Evolutionary conservation across 73 alveolate genomes (phyloP).

Genomic region (Paramecium primaurelia): DNA sequence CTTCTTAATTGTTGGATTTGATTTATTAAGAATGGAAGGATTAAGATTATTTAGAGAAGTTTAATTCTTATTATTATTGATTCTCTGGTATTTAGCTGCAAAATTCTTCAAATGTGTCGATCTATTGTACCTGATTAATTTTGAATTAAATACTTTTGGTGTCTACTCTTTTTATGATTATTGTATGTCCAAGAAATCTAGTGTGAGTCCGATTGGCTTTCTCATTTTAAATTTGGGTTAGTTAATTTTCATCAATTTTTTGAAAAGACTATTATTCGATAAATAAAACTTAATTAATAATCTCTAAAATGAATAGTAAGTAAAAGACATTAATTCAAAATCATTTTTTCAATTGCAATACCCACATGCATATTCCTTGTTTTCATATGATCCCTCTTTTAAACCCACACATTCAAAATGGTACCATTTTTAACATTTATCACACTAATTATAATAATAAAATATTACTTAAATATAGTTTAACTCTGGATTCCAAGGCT

Average conservation of each 20-base stretch:
- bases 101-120: slow-evolving; percentile 15
- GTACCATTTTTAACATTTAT: slow-evolving; percentile 30
- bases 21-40: background rate
- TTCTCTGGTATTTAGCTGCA: slow-evolving; percentile 14
- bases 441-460: slow-evolving; percentile 9
- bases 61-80: background rate
- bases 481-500: slow-evolving; percentile 27
- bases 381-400: background rate
- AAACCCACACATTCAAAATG: slow-evolving; percentile 12
- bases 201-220: background rate
- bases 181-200: background rate
- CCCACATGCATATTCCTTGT: background rate
- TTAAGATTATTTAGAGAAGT: slow-evolving; percentile 1
- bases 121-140: background rate
- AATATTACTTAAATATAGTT: background rate
- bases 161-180: background rate
- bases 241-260: background rate
- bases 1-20: background rate
- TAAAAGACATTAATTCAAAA: background rate
- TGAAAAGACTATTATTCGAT: background rate
- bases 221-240: slow-evolving; percentile 28
- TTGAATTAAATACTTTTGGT: background rate
- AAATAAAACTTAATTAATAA: background rate
- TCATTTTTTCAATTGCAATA: background rate
- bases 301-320: background rate